phyloP scores from a whole-genome alignment of 306 rosid genomes.

The Luffa aegyptiaca region DNA sequence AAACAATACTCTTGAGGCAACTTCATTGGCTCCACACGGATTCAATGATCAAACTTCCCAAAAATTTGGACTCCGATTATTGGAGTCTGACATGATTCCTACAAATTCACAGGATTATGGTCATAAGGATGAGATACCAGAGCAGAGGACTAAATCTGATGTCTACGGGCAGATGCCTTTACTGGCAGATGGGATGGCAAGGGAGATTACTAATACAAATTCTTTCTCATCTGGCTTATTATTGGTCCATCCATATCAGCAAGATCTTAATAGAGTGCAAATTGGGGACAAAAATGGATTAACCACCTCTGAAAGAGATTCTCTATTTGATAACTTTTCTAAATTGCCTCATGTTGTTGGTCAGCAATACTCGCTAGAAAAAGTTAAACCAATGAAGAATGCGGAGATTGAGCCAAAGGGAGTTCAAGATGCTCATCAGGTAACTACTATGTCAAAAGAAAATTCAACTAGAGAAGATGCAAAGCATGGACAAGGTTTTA shows the following conservation, averaged over 20 bases:
- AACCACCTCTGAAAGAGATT: slow-evolving; percentile 18
- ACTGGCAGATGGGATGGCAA: slow-evolving; percentile 12
- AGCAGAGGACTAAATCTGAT: slow-evolving; percentile 15
- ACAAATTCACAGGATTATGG: slow-evolving; percentile 23
- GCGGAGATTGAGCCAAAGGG: slow-evolving; percentile 19
- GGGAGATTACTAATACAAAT: slow-evolving; percentile 24
- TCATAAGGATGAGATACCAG: slow-evolving; percentile 13
- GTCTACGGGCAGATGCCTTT: slow-evolving; percentile 11
- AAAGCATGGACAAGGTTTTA: slow-evolving; percentile 20
- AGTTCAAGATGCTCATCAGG: slow-evolving; percentile 19
- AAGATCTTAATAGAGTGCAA: slow-evolving; percentile 19
- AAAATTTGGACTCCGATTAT: slow-evolving; percentile 16
- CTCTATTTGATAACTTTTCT: slow-evolving; percentile 14
- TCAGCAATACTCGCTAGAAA: slow-evolving; percentile 23
- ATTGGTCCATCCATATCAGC: slow-evolving; percentile 21
- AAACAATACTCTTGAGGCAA: slow-evolving; percentile 19
- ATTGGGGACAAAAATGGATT: slow-evolving; percentile 10
- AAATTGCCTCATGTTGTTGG: slow-evolving; percentile 15
- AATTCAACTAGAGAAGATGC: slow-evolving; percentile 18
- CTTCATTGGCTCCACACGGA: slow-evolving; percentile 14
- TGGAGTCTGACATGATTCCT: slow-evolving; percentile 15
- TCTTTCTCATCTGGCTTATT: slow-evolving; percentile 21
- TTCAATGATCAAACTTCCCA: slow-evolving; percentile 19
- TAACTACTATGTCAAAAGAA: slow-evolving; percentile 16
- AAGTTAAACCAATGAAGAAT: slow-evolving; percentile 25